Base-by-base conservation (phyloP, 1,284 basidiomycete species). In the Phellopilus nigrolimitatus region DNA sequence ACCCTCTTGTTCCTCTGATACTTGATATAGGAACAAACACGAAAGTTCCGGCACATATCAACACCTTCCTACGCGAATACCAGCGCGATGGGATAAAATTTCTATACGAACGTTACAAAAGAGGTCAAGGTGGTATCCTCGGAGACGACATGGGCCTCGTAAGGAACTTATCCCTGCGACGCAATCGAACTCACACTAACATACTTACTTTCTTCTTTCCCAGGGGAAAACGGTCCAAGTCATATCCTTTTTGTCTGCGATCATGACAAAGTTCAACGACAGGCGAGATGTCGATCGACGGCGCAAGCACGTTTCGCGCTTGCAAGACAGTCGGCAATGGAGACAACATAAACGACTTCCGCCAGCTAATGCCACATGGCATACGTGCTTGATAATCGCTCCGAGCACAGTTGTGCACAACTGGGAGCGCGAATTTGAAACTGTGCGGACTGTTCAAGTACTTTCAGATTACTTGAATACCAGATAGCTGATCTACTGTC, bases 81-180 rank as follows among this genome's bases (percentile, higher is more conserved):
- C 91, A 95, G 61, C 75, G 89, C 24, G 85, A 92, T 19, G 91
- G 92, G 10, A 77, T 88, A 12, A 66, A 69, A 30, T 94, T 94
- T 64, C 76, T 95, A 49, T 92, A 76, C 67, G 69, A 76, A 5
- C 72, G 80, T 28, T 93, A 84, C 62, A 65, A 72, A 12, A 69
- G 82, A 57, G 73, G 72, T 0, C 67, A 75, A 40, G 91, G 91
- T 1, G 89, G 83, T 0, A 62, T 93, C 13, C 73, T 94, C 1
- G 91, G 90, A 13, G 91, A 95, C 63, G 91, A 95, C 61, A 95
- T 95, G 91, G 91, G 90, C 50, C 68, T 91, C 52, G 87, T 88
- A 62, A 63, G 78, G 73, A 24, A n/a, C 13, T 9, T 45, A 10
- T 45, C 22, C 5, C 3, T 25, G 6, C 38, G 17, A 3, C n/a